Percentiles rank a stretch among this genome's conserved stretches.
Evolutionary conservation across 352 stramenopile genomes (phyloP).

Genomic region (Globisporangium iwayamae): DNA sequence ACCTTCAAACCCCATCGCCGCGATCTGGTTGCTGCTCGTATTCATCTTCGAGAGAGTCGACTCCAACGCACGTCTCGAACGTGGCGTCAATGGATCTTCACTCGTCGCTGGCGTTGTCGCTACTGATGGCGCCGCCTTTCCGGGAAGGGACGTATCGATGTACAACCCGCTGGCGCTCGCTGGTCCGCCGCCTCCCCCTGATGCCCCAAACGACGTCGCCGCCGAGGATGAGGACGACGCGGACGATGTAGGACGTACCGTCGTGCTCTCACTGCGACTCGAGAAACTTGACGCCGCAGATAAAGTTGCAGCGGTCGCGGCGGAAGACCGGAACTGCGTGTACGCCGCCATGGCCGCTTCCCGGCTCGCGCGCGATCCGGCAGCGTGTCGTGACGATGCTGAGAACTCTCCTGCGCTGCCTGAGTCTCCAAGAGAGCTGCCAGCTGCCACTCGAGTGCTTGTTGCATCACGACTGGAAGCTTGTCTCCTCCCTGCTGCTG

Average conservation of each 20-base stretch:
- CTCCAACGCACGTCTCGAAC: constrained; percentile 44
- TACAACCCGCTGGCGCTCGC: constrained; percentile 7
- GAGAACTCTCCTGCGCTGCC: neutral
- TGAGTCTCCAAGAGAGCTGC: neutral
- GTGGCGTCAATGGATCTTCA: constrained; percentile 48
- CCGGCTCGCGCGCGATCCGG: constrained; percentile 7
- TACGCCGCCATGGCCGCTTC: constrained; percentile 14
- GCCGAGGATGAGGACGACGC: constrained; percentile 4
- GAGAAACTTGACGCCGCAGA: constrained; percentile 11
- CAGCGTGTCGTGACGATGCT: neutral
- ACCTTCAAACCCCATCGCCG: constrained; percentile 16
- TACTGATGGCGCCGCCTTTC: constrained; percentile 9
- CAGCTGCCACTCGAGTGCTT: neutral
- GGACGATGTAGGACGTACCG: neutral
- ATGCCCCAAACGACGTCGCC: constrained; percentile 1
- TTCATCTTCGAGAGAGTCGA: constrained; percentile 32
- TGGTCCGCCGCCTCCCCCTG: neutral
- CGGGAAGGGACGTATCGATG: constrained; percentile 12
- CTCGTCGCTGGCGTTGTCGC: constrained; percentile 19
- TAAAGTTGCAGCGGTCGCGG: constrained; percentile 5
- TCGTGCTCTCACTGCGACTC: neutral
- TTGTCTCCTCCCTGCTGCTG: neutral
- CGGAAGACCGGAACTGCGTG: constrained; percentile 14
- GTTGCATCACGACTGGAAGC: neutral
- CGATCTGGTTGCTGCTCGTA: constrained; percentile 14